phyloP scores from a whole-genome alignment of 805 yeast genomes.

The Peterozyma toletana region DNA sequence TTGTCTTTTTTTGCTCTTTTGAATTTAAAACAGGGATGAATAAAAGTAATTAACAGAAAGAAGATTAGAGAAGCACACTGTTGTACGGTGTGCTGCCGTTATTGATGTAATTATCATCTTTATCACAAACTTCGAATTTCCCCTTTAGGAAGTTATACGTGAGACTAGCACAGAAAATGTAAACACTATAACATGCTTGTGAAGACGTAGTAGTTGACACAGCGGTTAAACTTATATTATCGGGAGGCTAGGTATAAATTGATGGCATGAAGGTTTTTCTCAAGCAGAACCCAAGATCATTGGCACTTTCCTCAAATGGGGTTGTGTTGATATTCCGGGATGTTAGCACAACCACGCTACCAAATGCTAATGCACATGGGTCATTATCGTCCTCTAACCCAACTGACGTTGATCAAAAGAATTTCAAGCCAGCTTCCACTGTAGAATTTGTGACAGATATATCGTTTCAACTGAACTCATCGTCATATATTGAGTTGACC shows the following conservation, averaged over 20 bases:
- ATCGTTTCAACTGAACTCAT: slow-evolving; percentile 22
- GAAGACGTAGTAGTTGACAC: too few relatives aligned
- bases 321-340: slow-evolving; percentile 56
- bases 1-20: too few relatives aligned
- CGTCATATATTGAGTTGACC: slow-evolving; percentile 36
- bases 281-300: slow-evolving; percentile 58
- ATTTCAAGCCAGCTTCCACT: slow-evolving; percentile 27
- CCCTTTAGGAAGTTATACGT: too few relatives aligned
- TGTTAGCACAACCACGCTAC: slow-evolving; percentile 12
- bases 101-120: too few relatives aligned
- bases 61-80: too few relatives aligned
- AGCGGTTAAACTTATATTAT: too few relatives aligned
- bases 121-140: too few relatives aligned
- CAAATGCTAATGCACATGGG: background rate
- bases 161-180: too few relatives aligned
- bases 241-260: background rate
- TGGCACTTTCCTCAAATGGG: slow-evolving; percentile 54
- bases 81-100: too few relatives aligned
- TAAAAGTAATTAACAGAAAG: too few relatives aligned
- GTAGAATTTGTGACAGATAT: slow-evolving; percentile 47
- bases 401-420: slow-evolving; percentile 18
- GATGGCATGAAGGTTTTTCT: slow-evolving; percentile 53
- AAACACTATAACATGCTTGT: too few relatives aligned
- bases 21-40: too few relatives aligned
- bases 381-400: slow-evolving; percentile 8